Evolutionary conservation across 352 stramenopile species (phyloP).

Genomic region (Phytophthora fragariae): DNA sequence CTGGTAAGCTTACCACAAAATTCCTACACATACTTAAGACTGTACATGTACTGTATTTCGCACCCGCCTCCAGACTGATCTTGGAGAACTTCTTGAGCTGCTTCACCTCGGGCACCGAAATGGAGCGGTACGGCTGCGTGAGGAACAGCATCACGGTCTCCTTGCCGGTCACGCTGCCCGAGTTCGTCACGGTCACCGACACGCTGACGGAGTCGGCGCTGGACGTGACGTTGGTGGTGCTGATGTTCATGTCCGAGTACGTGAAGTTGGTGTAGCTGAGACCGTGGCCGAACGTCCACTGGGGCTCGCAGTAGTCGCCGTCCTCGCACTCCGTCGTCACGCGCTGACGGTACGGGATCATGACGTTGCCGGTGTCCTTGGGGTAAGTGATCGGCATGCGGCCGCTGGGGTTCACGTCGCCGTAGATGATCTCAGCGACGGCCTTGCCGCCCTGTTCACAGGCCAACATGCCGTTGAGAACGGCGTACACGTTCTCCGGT

Average conservation of each 20-base stretch:
- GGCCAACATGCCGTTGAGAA: conserved; percentile 72
- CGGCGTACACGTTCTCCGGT: conserved; percentile 50
- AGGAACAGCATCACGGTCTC: conserved; percentile 84
- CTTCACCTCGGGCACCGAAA: conserved; percentile 79
- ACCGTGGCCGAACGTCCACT: conserved; percentile 60
- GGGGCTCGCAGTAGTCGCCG: conserved; percentile 9
- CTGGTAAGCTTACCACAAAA: too few species aligned
- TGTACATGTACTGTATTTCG: too few species aligned
- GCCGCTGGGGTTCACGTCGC: conserved; percentile 34
- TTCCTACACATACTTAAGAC: too few species aligned
- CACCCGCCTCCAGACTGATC: conserved; percentile 4
- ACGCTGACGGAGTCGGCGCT: not conserved
- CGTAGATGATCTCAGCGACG: conserved; percentile 79
- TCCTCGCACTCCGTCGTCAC: not conserved
- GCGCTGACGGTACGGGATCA: not conserved
- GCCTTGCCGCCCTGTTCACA: conserved; percentile 71
- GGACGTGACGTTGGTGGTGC: not conserved
- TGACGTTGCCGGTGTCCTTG: conserved; percentile 10
- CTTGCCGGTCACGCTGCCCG: conserved; percentile 55
- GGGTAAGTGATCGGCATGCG: conserved; percentile 6
- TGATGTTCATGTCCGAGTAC: conserved; percentile 47
- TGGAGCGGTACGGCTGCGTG: conserved; percentile 59
- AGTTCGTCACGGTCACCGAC: conserved; percentile 43
- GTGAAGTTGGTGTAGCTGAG: conserved; percentile 67
- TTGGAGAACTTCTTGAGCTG: conserved; percentile 83